A percentile compares a stretch with the other conserved stretches of the same genome.
Conservation (phyloP, 2,329 filamentous ascomycete genomes). For the Fusarium begoniae region DNA sequence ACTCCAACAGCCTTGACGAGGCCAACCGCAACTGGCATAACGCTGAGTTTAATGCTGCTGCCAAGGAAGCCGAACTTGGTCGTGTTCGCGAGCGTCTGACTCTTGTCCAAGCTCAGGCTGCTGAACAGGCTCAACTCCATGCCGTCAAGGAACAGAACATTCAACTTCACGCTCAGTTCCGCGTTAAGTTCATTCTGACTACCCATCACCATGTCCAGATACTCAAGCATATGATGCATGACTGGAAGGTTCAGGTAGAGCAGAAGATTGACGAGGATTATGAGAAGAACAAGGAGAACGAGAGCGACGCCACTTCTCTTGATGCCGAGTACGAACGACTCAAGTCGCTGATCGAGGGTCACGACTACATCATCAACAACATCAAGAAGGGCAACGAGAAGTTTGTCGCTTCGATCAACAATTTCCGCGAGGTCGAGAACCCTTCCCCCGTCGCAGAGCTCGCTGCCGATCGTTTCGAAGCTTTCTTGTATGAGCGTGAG, state of each 20-base stretch:
- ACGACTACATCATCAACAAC: neutral
- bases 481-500: neutral
- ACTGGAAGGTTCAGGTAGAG: neutral
- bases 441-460: neutral
- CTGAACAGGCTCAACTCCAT: neutral
- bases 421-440: rapidly evolving
- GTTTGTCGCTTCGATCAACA: neutral
- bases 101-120: neutral
- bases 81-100: neutral
- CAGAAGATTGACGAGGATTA: neutral
- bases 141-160: neutral
- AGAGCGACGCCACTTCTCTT: neutral
- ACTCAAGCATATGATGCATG: neutral
- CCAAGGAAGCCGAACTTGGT: neutral
- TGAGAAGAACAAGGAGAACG: neutral
- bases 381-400: neutral
- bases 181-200: neutral
- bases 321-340: neutral
- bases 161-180: neutral
- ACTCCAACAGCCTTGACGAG: neutral
- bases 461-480: neutral
- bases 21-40: neutral
- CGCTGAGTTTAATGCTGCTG: neutral
- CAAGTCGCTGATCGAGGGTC: neutral
- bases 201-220: neutral